Conservation (phyloP, 2,329 filamentous ascomycete species). For the Pseudohalonectria lignicola region DNA sequence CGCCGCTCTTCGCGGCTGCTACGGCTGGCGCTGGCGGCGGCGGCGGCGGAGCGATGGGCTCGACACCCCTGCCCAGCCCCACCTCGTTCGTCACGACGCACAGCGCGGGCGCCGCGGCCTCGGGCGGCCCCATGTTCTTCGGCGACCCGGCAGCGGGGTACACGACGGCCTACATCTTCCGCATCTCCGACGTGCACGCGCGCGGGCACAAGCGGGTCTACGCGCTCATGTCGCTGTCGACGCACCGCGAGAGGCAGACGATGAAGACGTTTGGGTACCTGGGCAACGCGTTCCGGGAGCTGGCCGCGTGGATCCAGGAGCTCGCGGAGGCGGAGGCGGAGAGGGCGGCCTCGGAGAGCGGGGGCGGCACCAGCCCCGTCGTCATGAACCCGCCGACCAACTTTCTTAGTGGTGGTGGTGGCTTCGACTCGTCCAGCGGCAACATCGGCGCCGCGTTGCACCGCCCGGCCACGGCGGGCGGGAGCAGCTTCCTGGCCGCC, state of each 20-base stretch:
- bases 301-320: constrained; percentile 55
- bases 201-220: constrained; percentile 60
- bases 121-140: constrained; percentile 58
- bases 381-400: constrained; percentile 20
- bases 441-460: constrained; percentile 15
- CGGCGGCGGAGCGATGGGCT: not conserved
- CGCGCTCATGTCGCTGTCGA: constrained; percentile 54
- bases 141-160: constrained; percentile 54
- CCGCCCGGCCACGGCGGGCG: not conserved
- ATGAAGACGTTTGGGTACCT: constrained; percentile 57
- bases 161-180: constrained; percentile 61
- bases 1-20: constrained; percentile 13
- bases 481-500: constrained; percentile 45
- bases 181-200: constrained; percentile 56
- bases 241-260: constrained; percentile 51
- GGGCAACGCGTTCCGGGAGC: constrained; percentile 49
- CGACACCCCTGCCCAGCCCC: constrained; percentile 13
- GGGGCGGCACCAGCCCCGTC: constrained; percentile 22
- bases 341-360: constrained; percentile 30
- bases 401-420: too few species aligned
- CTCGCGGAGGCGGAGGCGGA: constrained; percentile 54
- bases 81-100: constrained; percentile 42
- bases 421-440: constrained; percentile 17
- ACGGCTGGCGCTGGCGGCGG: not conserved
- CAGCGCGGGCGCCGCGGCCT: constrained; percentile 40